Conservation (phyloP, 2,329 filamentous ascomycete genomes). For the Pezicula neosporulosa region DNA sequence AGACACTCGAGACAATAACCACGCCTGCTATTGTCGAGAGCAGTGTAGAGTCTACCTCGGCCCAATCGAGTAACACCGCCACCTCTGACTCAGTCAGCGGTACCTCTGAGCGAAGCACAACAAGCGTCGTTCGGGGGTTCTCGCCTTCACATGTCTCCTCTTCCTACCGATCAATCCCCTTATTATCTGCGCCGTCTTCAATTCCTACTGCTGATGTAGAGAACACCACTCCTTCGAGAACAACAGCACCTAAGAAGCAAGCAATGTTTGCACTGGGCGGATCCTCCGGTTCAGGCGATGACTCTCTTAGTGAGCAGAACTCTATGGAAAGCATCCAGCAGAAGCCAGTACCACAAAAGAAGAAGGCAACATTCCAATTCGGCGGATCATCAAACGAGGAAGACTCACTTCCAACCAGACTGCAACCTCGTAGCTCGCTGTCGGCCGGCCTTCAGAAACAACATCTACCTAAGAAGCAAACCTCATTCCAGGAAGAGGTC, state of each 20-base stretch:
- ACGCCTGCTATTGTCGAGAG: constrained; percentile 28
- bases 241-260: constrained; percentile 56
- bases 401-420: constrained; percentile 59
- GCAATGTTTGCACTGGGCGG: constrained; percentile 49
- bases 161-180: constrained; percentile 52
- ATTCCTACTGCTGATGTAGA: constrained; percentile 50
- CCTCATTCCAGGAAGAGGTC: constrained; percentile 78
- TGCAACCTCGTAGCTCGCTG: constrained; percentile 48
- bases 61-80: constrained; percentile 27
- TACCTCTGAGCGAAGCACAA: constrained; percentile 33
- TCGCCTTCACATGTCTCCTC: constrained; percentile 71
- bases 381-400: constrained; percentile 83
- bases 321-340: constrained; percentile 22
- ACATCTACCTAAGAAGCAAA: constrained; percentile 63
- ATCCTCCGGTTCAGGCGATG: constrained; percentile 31
- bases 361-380: constrained; percentile 64
- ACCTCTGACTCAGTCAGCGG: constrained; percentile 35
- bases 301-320: constrained; percentile 29
- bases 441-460: constrained; percentile 46
- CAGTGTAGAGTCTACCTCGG: constrained; percentile 22
- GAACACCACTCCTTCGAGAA: constrained; percentile 42
- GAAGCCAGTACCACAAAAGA: constrained; percentile 39
- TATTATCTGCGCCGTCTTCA: constrained; percentile 31
- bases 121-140: constrained; percentile 81
- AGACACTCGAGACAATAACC: constrained; percentile 47